phyloP scores from a whole-genome alignment of 2,329 filamentous ascomycete species.

The Grosmannia serpens region DNA sequence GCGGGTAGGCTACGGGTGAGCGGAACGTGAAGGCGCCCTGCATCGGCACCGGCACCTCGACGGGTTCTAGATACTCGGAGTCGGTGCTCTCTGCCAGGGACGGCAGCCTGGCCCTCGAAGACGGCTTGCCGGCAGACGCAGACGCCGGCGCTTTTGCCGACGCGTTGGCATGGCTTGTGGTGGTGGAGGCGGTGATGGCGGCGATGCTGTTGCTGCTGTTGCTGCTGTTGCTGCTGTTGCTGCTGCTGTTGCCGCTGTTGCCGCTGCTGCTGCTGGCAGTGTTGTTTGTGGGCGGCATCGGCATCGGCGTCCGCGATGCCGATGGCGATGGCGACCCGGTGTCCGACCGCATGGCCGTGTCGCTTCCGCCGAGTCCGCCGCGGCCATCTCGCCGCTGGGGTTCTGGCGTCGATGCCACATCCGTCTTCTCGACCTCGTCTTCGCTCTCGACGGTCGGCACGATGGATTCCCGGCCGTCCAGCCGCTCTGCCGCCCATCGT shows the following conservation, averaged over 20 bases:
- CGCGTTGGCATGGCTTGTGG: background rate
- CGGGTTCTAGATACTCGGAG: constrained; percentile 4
- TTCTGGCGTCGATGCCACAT: constrained; percentile 47
- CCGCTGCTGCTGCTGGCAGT: background rate
- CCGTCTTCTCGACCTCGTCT: constrained; percentile 55
- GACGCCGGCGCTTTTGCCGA: background rate
- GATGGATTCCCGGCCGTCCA: constrained; percentile 49
- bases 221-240: too few relatives aligned
- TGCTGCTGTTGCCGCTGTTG: background rate
- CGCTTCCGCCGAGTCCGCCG: constrained; percentile 24
- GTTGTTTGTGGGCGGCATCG: background rate
- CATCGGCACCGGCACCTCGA: constrained; percentile 37
- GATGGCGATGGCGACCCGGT: constrained; percentile 18
- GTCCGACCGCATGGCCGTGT: constrained; percentile 25
- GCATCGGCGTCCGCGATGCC: background rate
- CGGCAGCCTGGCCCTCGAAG: background rate
- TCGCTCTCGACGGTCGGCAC: constrained; percentile 33
- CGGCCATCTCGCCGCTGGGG: constrained; percentile 17
- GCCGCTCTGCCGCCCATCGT: constrained; percentile 55
- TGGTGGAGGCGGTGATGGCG: constrained; percentile 7
- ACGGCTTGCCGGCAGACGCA: background rate
- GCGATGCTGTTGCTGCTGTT: too few relatives aligned
- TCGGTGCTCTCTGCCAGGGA: constrained; percentile 6
- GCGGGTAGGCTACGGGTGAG: constrained; percentile 48
- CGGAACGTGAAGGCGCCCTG: constrained; percentile 60